Evolutionary conservation across 2,329 filamentous ascomycete species (phyloP), one percentile per base, ranked within the genome.

Genomic region (Botrytis squamosa): DNA sequence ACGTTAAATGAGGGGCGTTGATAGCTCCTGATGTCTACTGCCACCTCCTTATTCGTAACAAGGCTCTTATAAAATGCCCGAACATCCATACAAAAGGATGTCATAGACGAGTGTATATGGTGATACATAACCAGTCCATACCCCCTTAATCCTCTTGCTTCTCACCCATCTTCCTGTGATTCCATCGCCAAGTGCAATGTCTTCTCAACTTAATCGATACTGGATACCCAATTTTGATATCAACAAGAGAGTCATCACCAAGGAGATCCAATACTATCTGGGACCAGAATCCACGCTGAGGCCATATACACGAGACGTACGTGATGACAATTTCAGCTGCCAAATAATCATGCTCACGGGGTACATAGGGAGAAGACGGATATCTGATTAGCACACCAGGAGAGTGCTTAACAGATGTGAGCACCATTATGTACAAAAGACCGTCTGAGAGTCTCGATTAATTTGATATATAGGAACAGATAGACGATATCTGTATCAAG

Each of bases 211-310:
- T 83, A 89, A 89, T 81, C 85, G 84, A 78, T 90, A 89, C 81
- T 90, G 88, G 88, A 89, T 90, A 74, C 87, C 87, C 22, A 85
- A 88, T 74, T 81, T 85, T 75, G 87, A 89, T 73, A 90, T 90
- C 79, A 86, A 88, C 81, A 89, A 88, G 77, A 89, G 86, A 76
- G 85, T 89, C 76, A 89, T 90, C 77, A 88, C 85, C 38, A 84
- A 87, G 75, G 86, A 89, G 75, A 84, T 90, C 72, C 88, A 88
- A 76, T 88, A 84, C 74, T 88, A 88, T 78, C 84, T 90, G 57
- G 88, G 88, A 8, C 87, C 87, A 1, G 85, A 88, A 77, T 85
- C 88, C 67, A 89, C 87, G 38, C 87, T 89, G 65, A 84, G 88
- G 73, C 84, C 87, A 60, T 89, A 86, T 78, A 89, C 87, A 59